Evolutionary conservation across 73 alveolate species (phyloP).

Genomic region (Durusdinium trenchii): DNA sequence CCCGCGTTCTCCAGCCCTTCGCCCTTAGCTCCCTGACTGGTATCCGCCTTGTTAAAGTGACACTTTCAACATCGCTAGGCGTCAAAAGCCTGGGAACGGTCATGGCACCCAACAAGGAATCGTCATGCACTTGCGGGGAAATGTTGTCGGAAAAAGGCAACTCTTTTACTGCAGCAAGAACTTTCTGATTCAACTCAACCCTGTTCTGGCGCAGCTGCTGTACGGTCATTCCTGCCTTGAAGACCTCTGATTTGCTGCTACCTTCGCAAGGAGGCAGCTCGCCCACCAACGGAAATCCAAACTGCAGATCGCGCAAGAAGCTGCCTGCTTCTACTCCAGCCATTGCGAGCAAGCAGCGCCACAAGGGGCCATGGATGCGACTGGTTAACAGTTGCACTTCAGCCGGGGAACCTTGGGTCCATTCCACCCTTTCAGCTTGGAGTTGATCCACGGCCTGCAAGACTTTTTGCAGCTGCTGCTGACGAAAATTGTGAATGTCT

Average conservation of each 20-base stretch:
- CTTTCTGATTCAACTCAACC: not conserved
- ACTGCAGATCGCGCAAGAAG: conserved; percentile 31
- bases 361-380: conserved; percentile 39
- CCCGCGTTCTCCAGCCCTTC: conserved; percentile 51
- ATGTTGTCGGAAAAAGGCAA: not conserved
- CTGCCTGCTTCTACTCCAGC: not conserved
- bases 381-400: not conserved
- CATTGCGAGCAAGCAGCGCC: not conserved
- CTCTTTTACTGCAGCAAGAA: not conserved
- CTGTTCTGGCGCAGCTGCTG: not conserved
- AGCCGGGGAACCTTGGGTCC: not conserved
- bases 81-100: not conserved
- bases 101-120: conserved; percentile 10
- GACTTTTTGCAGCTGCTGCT: not conserved
- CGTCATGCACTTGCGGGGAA: not conserved
- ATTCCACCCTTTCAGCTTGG: not conserved
- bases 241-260: too few relatives aligned
- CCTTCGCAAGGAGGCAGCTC: conserved; percentile 48
- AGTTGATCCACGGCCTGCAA: not conserved
- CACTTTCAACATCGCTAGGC: not conserved
- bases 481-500: not conserved
- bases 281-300: conserved; percentile 41
- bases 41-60: not conserved
- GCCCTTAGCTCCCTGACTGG: conserved; percentile 36
- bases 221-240: not conserved